phyloP scores from a whole-genome alignment of 1,284 basidiomycete species.

The Boletus smithii region DNA sequence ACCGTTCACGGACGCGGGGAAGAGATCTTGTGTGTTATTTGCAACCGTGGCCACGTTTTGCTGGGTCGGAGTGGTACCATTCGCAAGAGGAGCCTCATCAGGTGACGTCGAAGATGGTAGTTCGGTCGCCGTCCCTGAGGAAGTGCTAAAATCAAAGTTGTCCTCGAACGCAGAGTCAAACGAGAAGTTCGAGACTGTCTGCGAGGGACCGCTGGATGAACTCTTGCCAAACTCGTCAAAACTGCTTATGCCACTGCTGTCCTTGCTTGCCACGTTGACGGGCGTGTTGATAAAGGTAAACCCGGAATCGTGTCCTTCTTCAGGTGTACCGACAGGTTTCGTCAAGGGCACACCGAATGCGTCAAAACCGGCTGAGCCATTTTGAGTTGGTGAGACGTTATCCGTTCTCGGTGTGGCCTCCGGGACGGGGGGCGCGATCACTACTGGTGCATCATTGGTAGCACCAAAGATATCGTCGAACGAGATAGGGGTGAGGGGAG shows the following conservation, averaged over 20 bases:
- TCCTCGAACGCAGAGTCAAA: constrained; percentile 81
- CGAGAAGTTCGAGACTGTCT: constrained; percentile 46
- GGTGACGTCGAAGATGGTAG: constrained; percentile 26
- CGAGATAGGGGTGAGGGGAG: constrained; percentile 23
- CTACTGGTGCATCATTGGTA: constrained; percentile 4
- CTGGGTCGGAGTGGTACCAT: constrained; percentile 17
- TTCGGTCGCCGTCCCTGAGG: constrained; percentile 37
- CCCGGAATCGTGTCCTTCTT: constrained; percentile 22
- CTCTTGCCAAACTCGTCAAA: constrained; percentile 71
- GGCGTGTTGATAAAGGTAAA: constrained; percentile 24
- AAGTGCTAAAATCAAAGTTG: constrained; percentile 76
- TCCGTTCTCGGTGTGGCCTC: constrained; percentile 22
- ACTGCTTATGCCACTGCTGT: constrained; percentile 52
- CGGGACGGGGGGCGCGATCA: not conserved
- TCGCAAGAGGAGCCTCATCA: constrained; percentile 8
- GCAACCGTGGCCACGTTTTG: constrained; percentile 16
- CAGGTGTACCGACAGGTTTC: constrained; percentile 14
- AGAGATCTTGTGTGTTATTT: constrained; percentile 21
- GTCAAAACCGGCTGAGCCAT: constrained; percentile 20
- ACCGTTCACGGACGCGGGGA: constrained; percentile 14
- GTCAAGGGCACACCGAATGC: constrained; percentile 32
- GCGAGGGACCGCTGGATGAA: constrained; percentile 37
- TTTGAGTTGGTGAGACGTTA: constrained; percentile 22
- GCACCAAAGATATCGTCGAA: constrained; percentile 36
- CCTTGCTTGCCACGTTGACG: constrained; percentile 14